phyloP scores from a whole-genome alignment of 495 filamentous ascomycete genomes.

The Cenococcum geophilum region DNA sequence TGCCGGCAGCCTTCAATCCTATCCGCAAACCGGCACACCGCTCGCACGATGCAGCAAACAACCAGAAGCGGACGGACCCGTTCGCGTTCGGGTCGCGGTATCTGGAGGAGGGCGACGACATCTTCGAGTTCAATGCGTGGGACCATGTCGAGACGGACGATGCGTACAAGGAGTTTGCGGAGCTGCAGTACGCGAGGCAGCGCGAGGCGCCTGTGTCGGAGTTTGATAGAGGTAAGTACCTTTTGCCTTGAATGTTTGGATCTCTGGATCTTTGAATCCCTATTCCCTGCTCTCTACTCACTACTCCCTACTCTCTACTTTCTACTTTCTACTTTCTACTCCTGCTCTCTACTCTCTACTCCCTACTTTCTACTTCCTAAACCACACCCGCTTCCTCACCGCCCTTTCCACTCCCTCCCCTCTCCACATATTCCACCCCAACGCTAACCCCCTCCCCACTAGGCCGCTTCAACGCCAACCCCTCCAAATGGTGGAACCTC shows the following conservation, averaged over 20 bases:
- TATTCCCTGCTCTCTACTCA: too few species aligned
- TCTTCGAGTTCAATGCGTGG: slow-evolving; percentile 97
- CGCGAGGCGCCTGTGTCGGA: slow-evolving; percentile 74
- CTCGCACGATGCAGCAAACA: slow-evolving; percentile 51
- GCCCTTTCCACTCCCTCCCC: neutral
- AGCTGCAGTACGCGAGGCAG: slow-evolving; percentile 75
- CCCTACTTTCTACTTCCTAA: too few species aligned
- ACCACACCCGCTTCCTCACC: too few species aligned
- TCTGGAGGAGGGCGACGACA: slow-evolving; percentile 72
- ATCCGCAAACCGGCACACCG: slow-evolving; percentile 39
- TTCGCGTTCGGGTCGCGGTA: slow-evolving; percentile 92
- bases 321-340: too few species aligned
- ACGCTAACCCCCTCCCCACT: neutral
- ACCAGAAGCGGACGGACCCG: slow-evolving; percentile 77
- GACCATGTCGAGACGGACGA: slow-evolving; percentile 90
- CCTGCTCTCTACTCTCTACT: too few species aligned
- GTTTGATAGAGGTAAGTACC: slow-evolving; percentile 59
- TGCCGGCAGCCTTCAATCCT: slow-evolving; percentile 42
- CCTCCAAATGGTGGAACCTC: slow-evolving; percentile 90
- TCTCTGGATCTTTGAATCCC: too few species aligned
- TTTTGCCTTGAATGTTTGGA: too few species aligned
- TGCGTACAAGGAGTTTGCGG: slow-evolving; percentile 72
- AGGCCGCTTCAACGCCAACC: slow-evolving; percentile 72
- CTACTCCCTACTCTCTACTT: too few species aligned
- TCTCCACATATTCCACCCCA: neutral